Evolutionary conservation across 2,329 filamentous ascomycete genomes (phyloP).

Genomic region (Epichloe scottii): DNA sequence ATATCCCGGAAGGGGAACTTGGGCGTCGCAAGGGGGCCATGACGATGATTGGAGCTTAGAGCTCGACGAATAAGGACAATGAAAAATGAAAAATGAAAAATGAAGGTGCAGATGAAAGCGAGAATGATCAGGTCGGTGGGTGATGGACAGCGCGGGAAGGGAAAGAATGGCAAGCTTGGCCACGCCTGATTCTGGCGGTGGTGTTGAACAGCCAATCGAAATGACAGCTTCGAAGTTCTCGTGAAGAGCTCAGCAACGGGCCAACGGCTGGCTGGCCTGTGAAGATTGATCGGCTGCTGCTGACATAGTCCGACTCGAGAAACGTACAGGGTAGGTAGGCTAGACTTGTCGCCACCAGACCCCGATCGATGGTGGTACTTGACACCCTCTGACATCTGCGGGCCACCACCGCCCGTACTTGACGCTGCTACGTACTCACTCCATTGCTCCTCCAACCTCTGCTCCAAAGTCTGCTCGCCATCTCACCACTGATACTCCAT

Average conservation of each 20-base stretch:
- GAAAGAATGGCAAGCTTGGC: neutral
- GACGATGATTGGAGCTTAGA: neutral
- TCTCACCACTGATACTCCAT: neutral
- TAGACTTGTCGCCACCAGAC: neutral
- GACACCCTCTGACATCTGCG: neutral
- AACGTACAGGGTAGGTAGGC: neutral
- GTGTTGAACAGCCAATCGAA: neutral
- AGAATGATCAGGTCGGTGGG: neutral
- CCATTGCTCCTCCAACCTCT: neutral
- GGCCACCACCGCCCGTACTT: neutral
- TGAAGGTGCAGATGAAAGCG: neutral
- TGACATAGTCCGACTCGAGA: neutral
- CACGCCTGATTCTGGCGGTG: neutral
- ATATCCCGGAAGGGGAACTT: constrained; percentile 79
- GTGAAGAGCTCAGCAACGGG: neutral
- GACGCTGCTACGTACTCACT: neutral
- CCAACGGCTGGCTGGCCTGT: too few relatives aligned
- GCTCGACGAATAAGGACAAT: neutral
- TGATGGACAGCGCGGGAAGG: neutral
- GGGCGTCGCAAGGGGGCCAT: constrained; percentile 26
- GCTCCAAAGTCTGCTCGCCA: neutral
- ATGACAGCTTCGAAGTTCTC: too few relatives aligned
- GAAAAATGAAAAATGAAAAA: neutral
- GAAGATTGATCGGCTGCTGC: neutral
- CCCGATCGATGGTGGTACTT: neutral